A percentile compares a stretch with the other conserved stretches of the same genome.
These are phyloP conservation scores for Cymbopogon flexuosus DNA, from an alignment of 202 grass and related monocot species.

Conservation along the genomic window DNA sequence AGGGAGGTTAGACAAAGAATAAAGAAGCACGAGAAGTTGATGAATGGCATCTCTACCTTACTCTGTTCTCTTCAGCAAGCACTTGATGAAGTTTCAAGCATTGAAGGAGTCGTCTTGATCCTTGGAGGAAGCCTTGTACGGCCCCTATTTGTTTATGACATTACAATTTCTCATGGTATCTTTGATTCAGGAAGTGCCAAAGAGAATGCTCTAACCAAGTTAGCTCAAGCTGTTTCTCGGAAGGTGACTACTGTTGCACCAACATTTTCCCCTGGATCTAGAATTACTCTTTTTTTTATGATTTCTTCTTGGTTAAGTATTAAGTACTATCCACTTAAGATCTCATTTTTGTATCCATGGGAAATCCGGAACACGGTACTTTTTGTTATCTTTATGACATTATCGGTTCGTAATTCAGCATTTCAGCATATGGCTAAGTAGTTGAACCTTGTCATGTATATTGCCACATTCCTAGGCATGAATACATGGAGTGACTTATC, in stretches of 20 bases:
- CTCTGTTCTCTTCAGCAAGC: conserved; percentile 68
- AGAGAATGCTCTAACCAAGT: conserved; percentile 49
- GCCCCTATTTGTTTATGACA: conserved; percentile 63
- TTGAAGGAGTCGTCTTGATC: conserved; percentile 65
- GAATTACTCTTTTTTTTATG: background rate
- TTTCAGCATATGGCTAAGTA: background rate
- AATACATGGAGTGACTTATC: background rate
- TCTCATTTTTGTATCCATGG: background rate
- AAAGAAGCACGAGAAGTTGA: conserved; percentile 85
- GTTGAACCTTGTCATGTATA: background rate
- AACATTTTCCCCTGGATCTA: background rate
- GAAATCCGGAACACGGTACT: background rate
- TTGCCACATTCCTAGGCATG: background rate
- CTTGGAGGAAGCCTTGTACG: conserved; percentile 73
- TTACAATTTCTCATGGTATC: conserved; percentile 60
- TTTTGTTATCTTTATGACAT: background rate
- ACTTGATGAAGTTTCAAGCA: conserved; percentile 60
- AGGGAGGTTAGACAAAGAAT: conserved; percentile 64
- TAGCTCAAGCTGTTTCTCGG: conserved; percentile 75
- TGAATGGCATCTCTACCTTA: conserved; percentile 60
- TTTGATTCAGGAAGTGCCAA: conserved; percentile 52
- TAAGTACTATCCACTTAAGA: background rate
- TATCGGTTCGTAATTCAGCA: background rate
- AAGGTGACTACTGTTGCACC: conserved; percentile 52
- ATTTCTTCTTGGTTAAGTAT: background rate